Evolutionary conservation across 1,284 basidiomycete species (phyloP), one percentile per base, ranked within the genome.

Genomic region (Tetrapyrgos nigripes): DNA sequence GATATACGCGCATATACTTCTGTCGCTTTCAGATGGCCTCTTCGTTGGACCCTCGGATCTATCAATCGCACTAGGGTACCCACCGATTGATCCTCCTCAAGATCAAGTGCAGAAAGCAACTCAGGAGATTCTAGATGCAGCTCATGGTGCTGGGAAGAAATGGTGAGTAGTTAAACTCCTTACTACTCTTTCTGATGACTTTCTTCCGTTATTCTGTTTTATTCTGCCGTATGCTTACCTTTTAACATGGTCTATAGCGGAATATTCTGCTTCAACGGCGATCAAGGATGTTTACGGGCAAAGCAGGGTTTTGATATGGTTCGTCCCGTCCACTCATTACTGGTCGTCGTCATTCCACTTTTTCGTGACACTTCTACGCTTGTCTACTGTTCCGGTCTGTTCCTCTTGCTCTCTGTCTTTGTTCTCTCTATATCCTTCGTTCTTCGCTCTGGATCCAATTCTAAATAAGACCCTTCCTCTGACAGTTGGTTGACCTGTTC

Each of bases 1-100:
- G n/a, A n/a, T n/a, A n/a, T n/a, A n/a, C n/a, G n/a, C n/a, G n/a
- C n/a, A n/a, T n/a, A n/a, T n/a, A n/a, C n/a, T n/a, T n/a, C n/a
- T n/a, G n/a, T n/a, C n/a, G n/a, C n/a, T n/a, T n/a, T n/a, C 27
- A 73, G 76, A 78, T 62, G 73, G 70, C 5, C 60, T 78, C 9
- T 89, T 91, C 73, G 84, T 91, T 57, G 88, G 88, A 10, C 87
- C 87, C 2, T 89, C 84, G 62, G 87, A 89, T 66, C 78, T 89
- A 44, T 87, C 86, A 3, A 77, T 87, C 49, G 78, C 81, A 1
- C 73, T 86, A 21, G 86, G 86, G 26, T 83, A 81, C 65, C 79
- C 83, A 1, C 69, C 83, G n/a, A n/a, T n/a, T n/a, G n/a, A n/a
- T 13, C 87, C 86, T 11, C 79, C 79, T 91, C 44, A 82, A 1